Conservation (phyloP, 345 rosid genomes). For the Eucalyptus sp. region DNA sequence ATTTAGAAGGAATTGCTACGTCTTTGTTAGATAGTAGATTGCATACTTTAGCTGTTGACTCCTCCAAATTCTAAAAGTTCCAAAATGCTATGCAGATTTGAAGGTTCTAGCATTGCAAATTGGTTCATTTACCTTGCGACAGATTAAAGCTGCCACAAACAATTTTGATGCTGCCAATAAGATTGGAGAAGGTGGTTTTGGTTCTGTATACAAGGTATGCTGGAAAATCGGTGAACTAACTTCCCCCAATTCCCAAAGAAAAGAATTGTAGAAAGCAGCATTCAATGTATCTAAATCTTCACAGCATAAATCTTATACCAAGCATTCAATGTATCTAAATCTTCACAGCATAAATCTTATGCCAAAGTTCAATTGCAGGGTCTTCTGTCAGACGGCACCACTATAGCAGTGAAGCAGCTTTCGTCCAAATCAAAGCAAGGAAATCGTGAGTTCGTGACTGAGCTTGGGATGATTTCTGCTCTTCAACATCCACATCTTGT, state of each 20-base stretch:
- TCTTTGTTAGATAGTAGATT: not conserved
- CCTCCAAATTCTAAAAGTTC: not conserved
- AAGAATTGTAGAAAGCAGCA: not conserved
- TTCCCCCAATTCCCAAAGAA: not conserved
- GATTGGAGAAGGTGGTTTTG: conserved; percentile 15
- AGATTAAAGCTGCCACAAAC: conserved; percentile 5
- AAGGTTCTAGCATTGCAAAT: conserved; percentile 3
- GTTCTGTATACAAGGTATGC: conserved; percentile 5
- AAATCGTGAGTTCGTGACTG: conserved; percentile 11
- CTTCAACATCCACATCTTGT: conserved; percentile 16
- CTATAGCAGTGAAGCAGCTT: conserved; percentile 41
- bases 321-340: not conserved
- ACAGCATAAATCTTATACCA: too few species aligned
- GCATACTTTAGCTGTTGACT: not conserved
- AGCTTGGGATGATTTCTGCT: conserved; percentile 8
- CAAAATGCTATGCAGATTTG: not conserved
- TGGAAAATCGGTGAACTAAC: not conserved
- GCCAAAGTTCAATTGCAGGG: not conserved
- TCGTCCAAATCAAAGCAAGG: conserved; percentile 65
- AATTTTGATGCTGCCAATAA: conserved; percentile 1
- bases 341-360: not conserved
- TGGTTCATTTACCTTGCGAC: conserved; percentile 4
- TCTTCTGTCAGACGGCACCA: not conserved
- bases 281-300: too few species aligned
- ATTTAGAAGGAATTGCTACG: not conserved